Conservation (phyloP, 1,139 yeast species). For the Taiozyma sp. region DNA sequence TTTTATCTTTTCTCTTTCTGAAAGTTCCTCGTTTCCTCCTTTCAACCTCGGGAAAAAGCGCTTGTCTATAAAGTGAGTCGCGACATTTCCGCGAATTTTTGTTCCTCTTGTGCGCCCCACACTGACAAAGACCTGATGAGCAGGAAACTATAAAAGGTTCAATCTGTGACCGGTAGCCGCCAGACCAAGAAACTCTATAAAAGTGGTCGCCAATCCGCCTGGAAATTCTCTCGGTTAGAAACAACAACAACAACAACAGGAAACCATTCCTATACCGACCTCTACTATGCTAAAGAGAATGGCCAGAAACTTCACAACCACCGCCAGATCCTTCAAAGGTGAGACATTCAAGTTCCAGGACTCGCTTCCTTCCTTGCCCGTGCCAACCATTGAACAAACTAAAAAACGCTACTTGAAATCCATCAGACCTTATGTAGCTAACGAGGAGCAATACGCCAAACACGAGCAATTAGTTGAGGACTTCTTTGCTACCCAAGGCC, state of each 20-base stretch:
- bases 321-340: conserved; percentile 42
- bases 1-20: too few species aligned
- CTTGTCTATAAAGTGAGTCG: too few species aligned
- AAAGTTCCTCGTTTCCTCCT: too few species aligned
- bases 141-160: not conserved
- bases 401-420: conserved; percentile 65
- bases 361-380: conserved; percentile 80
- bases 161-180: not conserved
- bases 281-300: conserved; percentile 18
- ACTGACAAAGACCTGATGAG: not conserved
- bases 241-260: not conserved
- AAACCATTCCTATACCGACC: not conserved
- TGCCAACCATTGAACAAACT: conserved; percentile 76
- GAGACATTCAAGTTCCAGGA: conserved; percentile 70
- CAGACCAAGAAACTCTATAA: not conserved
- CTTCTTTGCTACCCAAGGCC: conserved; percentile 64
- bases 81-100: not conserved
- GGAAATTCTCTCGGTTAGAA: not conserved
- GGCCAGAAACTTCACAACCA: conserved; percentile 21
- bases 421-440: conserved; percentile 62
- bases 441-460: conserved; percentile 46
- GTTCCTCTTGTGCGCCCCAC: conserved; percentile 1
- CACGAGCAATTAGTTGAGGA: conserved; percentile 62
- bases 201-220: not conserved
- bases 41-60: too few species aligned